Evolutionary conservation across 345 rosid genomes (phyloP).

Genomic region (Corchorus olitorius): DNA sequence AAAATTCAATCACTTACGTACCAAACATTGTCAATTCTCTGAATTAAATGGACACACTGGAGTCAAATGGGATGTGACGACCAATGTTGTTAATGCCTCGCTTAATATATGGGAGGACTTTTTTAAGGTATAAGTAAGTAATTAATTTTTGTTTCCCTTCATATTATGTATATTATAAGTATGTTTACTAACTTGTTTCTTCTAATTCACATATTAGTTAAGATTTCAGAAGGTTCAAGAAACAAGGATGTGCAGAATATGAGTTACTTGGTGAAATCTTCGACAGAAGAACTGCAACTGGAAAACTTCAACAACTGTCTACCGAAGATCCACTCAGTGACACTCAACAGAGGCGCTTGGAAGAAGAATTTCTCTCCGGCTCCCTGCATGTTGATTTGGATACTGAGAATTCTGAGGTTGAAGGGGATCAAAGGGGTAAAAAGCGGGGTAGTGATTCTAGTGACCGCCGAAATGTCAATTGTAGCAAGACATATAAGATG

Average conservation of each 20-base stretch:
- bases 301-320: background rate
- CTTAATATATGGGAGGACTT: background rate
- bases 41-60: background rate
- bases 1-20: background rate
- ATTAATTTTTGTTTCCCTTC: no score
- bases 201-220: no score
- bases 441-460: background rate
- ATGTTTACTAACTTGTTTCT: no score
- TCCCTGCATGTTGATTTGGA: no score
- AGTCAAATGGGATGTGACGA: background rate
- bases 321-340: background rate
- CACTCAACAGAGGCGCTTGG: background rate
- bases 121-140: no score
- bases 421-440: background rate
- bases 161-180: no score
- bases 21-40: background rate
- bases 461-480: background rate
- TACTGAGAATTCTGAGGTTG: background rate
- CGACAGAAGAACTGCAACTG: background rate
- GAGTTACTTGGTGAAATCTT: background rate
- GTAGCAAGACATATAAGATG: background rate
- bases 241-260: background rate
- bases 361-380: background rate
- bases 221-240: background rate
- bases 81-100: background rate